These are phyloP conservation scores for Dalbergia cochinchinensis DNA, from an alignment of 306 rosid genomes.

Conservation along the genomic window DNA sequence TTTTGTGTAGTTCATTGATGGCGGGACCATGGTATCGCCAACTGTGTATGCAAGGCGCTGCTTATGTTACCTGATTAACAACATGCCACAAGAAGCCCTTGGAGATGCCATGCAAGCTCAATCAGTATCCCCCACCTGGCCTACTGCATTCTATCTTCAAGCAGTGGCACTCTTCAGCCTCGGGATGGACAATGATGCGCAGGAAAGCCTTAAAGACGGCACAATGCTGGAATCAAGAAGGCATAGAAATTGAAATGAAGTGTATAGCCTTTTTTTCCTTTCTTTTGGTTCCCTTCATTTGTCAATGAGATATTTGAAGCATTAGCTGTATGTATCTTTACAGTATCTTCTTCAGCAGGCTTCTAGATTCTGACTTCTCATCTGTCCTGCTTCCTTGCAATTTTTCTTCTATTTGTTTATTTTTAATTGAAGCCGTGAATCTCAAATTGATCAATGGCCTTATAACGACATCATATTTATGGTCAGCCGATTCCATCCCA, in stretches of 20 bases:
- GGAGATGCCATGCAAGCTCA: conserved; percentile 97
- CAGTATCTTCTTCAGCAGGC: background rate
- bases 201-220: conserved; percentile 88
- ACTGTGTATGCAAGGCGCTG: conserved; percentile 83
- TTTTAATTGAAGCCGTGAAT: background rate
- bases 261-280: conserved; percentile 55
- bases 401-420: background rate
- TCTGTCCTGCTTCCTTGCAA: background rate
- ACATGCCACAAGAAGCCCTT: conserved; percentile 86
- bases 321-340: conserved; percentile 23
- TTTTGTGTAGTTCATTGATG: conserved; percentile 74
- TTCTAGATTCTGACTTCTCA: background rate
- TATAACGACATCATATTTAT: background rate
- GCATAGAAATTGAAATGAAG: conserved; percentile 55
- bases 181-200: conserved; percentile 91
- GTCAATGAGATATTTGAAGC: conserved; percentile 32
- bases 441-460: conserved; percentile 7
- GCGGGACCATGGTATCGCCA: conserved; percentile 86
- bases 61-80: conserved; percentile 81
- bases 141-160: conserved; percentile 88
- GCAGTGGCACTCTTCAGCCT: conserved; percentile 85
- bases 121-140: conserved; percentile 76
- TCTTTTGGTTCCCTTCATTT: conserved; percentile 20
- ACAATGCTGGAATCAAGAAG: conserved; percentile 70
- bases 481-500: background rate